A percentile compares a stretch with the other conserved stretches of the same genome.
These are phyloP conservation scores for Hypomyces rosellus DNA, from an alignment of 2,329 filamentous ascomycete genomes.

Conservation along the genomic window DNA sequence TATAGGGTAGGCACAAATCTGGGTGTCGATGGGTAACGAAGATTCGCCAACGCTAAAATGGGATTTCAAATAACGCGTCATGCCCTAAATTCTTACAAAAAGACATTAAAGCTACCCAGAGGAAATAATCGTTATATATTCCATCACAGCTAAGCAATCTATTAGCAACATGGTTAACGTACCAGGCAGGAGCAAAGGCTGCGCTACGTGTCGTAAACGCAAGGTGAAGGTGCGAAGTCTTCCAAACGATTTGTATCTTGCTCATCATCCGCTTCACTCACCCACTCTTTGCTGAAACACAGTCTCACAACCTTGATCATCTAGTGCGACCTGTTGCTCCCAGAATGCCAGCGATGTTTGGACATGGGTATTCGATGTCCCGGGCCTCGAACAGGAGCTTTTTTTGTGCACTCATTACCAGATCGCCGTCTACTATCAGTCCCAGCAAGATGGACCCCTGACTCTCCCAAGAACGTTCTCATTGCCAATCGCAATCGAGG, in stretches of 20 bases:
- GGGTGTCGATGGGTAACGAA: too few relatives aligned
- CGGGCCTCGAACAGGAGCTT: conserved; percentile 11
- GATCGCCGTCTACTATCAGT: neutral
- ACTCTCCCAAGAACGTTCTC: neutral
- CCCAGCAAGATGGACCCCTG: neutral
- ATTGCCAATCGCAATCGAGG: neutral
- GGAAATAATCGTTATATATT: too few relatives aligned
- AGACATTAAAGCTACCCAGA: too few relatives aligned
- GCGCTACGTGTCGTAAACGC: conserved; percentile 11
- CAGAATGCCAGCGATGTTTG: conserved; percentile 10
- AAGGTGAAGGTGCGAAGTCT: conserved; percentile 11
- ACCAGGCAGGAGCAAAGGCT: conserved; percentile 15
- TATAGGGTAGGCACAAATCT: too few relatives aligned
- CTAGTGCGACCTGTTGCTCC: conserved; percentile 12
- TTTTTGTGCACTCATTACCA: conserved; percentile 10
- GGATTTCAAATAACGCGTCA: too few relatives aligned
- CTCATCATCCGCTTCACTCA: neutral
- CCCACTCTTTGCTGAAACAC: too few relatives aligned
- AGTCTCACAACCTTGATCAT: neutral
- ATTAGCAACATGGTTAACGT: conserved; percentile 12
- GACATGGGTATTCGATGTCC: conserved; percentile 8
- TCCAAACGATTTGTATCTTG: neutral
- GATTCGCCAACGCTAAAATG: too few relatives aligned
- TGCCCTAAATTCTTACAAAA: too few relatives aligned
- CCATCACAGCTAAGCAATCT: too few relatives aligned